Evolutionary conservation across 306 rosid species (phyloP).

Genomic region (Luffa acutangula): DNA sequence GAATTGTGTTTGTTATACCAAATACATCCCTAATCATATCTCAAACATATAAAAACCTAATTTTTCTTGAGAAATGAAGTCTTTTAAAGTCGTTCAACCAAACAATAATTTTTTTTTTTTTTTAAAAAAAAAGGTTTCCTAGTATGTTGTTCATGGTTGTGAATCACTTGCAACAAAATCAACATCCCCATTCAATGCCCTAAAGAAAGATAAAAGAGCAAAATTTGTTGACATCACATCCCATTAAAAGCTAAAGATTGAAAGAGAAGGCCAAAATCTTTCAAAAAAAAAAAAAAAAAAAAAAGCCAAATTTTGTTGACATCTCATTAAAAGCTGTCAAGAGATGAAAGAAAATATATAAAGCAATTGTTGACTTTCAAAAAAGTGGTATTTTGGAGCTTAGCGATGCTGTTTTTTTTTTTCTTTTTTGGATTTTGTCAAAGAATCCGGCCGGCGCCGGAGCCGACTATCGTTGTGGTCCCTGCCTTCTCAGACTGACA

Average conservation of each 20-base stretch:
- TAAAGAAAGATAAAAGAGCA: not conserved
- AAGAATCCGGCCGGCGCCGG: not conserved
- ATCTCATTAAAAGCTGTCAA: not conserved
- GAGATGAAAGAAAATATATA: not conserved
- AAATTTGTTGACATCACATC: not conserved
- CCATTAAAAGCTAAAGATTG: not conserved
- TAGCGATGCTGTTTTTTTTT: not conserved
- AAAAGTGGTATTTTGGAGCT: conserved; percentile 3
- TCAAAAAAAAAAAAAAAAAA: too few relatives aligned
- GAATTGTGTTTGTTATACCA: too few relatives aligned
- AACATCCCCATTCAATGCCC: not conserved
- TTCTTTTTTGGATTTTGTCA: not conserved
- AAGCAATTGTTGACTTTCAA: not conserved
- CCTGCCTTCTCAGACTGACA: not conserved
- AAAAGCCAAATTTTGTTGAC: not conserved
- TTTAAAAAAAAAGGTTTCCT: not conserved
- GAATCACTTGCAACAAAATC: not conserved
- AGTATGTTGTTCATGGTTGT: not conserved
- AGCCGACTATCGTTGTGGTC: not conserved
- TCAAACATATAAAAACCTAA: too few relatives aligned
- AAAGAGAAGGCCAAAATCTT: not conserved
- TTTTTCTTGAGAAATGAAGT: not conserved
- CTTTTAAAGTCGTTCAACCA: not conserved
- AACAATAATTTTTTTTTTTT: too few relatives aligned
- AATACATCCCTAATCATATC: too few relatives aligned